Evolutionary conservation across 768 basidiomycete species (phyloP).

Genomic region (Lanmaoa pseudosensibilis): DNA sequence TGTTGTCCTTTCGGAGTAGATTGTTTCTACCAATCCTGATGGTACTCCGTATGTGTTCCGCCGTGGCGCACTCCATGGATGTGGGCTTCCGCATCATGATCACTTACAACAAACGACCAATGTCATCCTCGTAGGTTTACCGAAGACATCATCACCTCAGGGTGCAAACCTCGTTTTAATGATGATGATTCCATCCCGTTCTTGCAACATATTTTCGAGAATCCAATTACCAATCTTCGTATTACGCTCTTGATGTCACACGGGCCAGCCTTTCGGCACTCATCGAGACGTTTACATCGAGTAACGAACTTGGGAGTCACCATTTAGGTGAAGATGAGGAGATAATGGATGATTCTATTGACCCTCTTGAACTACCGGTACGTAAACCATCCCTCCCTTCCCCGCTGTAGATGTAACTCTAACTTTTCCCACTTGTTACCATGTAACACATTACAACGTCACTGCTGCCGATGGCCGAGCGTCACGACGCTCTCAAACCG

Average conservation of each 20-base stretch:
- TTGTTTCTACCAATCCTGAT: no score
- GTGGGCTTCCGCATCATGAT: slow-evolving; percentile 42
- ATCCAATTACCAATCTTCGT: slow-evolving; percentile 46
- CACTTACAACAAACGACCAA: slow-evolving; percentile 18
- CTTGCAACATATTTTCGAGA: slow-evolving; percentile 51
- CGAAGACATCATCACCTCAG: slow-evolving; percentile 23
- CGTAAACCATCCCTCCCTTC: slow-evolving; percentile 18
- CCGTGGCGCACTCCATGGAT: slow-evolving; percentile 40
- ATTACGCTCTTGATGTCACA: slow-evolving; percentile 38
- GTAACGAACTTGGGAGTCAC: slow-evolving; percentile 18
- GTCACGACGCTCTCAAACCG: slow-evolving; percentile 21
- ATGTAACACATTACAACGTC: slow-evolving; percentile 7
- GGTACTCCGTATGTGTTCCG: no score
- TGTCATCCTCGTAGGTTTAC: slow-evolving; percentile 21
- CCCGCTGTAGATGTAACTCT: slow-evolving; percentile 33
- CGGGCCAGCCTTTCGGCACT: slow-evolving; percentile 33
- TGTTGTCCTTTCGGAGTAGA: no score
- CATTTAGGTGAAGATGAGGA: slow-evolving; percentile 38
- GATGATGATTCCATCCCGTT: slow-evolving; percentile 38
- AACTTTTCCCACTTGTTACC: slow-evolving; percentile 22
- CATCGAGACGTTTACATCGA: slow-evolving; percentile 22
- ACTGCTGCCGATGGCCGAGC: slow-evolving; percentile 20
- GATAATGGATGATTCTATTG: slow-evolving; percentile 2
- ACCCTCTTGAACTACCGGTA: slow-evolving; percentile 26
- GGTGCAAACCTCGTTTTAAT: slow-evolving; percentile 22